Evolutionary conservation across 768 basidiomycete species (phyloP).

Genomic region (Leucocoprinus leucothites): DNA sequence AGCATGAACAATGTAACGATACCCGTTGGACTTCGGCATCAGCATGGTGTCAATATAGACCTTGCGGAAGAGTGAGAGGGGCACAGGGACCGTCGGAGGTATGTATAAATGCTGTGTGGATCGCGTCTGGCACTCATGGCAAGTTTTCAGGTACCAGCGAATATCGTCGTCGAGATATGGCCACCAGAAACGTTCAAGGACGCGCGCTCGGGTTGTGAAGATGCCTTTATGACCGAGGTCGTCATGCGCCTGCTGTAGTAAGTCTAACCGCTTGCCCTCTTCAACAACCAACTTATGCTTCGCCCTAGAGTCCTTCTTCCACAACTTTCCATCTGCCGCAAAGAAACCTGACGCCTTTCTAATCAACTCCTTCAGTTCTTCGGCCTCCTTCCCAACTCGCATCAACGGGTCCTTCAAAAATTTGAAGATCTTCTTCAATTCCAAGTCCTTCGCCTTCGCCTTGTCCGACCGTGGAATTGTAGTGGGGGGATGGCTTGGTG

Average conservation of each 20-base stretch:
- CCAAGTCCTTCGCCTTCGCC: slow-evolving; percentile 2
- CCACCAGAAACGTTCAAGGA: slow-evolving; percentile 24
- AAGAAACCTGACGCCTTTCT: too few relatives aligned
- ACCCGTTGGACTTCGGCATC: too few relatives aligned
- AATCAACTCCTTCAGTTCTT: too few relatives aligned
- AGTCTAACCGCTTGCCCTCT: slow-evolving; percentile 7
- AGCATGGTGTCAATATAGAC: slow-evolving; percentile 28
- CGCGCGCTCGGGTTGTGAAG: slow-evolving; percentile 15
- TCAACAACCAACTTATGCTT: slow-evolving; percentile 15
- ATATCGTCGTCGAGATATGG: slow-evolving; percentile 27
- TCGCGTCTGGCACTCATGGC: slow-evolving; percentile 28
- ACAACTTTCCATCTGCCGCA: too few relatives aligned
- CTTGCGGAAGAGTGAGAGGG: slow-evolving; percentile 23
- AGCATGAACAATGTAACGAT: slow-evolving; percentile 23
- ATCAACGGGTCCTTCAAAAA: slow-evolving; percentile 8
- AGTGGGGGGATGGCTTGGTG: not conserved
- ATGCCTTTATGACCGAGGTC: slow-evolving; percentile 25
- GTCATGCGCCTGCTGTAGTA: slow-evolving; percentile 21
- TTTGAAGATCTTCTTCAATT: slow-evolving; percentile 7
- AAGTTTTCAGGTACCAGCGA: slow-evolving; percentile 27
- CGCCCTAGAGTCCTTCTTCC: slow-evolving; percentile 17
- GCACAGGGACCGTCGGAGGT: slow-evolving; percentile 22
- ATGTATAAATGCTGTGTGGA: slow-evolving; percentile 19
- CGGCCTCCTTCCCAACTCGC: not conserved
- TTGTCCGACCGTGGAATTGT: too few relatives aligned